Evolutionary conservation across 2,329 filamentous ascomycete genomes (phyloP), one percentile per base, ranked within the genome.

Genomic region (Fusarium clavum): DNA sequence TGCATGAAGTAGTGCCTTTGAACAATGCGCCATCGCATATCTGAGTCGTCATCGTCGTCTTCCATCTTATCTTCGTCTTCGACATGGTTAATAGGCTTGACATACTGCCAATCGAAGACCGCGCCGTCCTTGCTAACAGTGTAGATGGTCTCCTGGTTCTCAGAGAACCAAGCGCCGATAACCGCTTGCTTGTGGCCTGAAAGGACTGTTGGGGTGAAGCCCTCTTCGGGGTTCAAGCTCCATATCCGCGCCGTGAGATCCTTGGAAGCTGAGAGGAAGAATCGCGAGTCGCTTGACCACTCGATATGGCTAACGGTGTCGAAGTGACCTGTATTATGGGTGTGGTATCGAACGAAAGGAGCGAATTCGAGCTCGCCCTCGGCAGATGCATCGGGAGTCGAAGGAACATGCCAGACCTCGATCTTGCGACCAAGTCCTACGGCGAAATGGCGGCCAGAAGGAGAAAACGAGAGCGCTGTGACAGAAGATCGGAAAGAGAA

Each of bases 101-200:
- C 87, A 80, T 96, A 99, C 77, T 93, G 90, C 96, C 96, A 99
- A 70, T 92, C 88, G 76, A 98, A 98, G 1, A 98, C 87, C 5
- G 96, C 94, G n/a, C 96, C 97, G 79, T 99, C 97, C 79, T 97
- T 97, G 81, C 95, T 98, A 70, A 97, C 90, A 0, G 96, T 98
- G 79, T 96, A 99, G 57, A 99, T 97, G 51, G 89, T 93, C 81
- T 99, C 97, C 78, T 99, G 96, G 73, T 97, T 91, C 67, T 92
- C 90, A 1, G 94, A 97, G 78, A 99, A 99, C 90, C 94, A 99
- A n/a, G 94, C 94, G n/a, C 92, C 93, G 57, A 97, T 87, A 5
- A 99, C 92, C 18, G 88, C 91, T 80, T 98, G 94, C 78, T 94
- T 91, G 81, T 99, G 97, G 3, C 96, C 96, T 6, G 94, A 91